Percentiles rank a stretch among this genome's conserved stretches.
These are phyloP conservation scores for Trichophyton equinum DNA, from an alignment of 2,329 filamentous ascomycete genomes.

Conservation along the genomic window DNA sequence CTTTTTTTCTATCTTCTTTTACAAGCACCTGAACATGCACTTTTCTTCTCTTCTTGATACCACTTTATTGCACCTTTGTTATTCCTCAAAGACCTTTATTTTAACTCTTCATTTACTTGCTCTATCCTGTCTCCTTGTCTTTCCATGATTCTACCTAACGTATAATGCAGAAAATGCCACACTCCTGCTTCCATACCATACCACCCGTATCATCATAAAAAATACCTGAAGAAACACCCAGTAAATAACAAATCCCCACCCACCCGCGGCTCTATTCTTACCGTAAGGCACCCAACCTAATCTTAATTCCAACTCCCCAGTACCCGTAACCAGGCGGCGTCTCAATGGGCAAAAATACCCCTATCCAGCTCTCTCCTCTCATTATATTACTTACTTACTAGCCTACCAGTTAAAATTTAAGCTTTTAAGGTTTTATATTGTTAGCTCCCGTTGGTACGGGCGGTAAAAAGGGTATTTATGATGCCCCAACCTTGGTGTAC, in stretches of 20 bases:
- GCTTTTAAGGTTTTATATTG: neutral
- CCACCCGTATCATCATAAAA: no score
- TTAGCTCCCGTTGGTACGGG: neutral
- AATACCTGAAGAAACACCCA: neutral
- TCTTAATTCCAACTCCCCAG: neutral
- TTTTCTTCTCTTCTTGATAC: slow-evolving; percentile 8
- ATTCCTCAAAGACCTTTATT: neutral
- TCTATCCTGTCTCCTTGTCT: neutral
- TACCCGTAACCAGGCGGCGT: neutral
- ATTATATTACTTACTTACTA: neutral
- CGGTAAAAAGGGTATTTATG: neutral
- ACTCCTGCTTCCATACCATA: neutral
- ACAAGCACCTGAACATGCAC: neutral
- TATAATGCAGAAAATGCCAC: neutral
- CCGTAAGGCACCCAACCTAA: slow-evolving; percentile 2
- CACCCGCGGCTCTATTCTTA: neutral
- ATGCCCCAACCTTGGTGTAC: neutral
- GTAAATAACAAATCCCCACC: neutral
- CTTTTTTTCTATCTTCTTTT: slow-evolving; percentile 15
- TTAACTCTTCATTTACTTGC: neutral
- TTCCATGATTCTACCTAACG: neutral
- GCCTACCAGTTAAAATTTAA: neutral
- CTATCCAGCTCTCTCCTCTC: neutral
- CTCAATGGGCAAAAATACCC: neutral
- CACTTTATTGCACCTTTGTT: neutral